These are phyloP conservation scores for Neonectria sp. DNA, from an alignment of 2,329 filamentous ascomycete genomes.

Conservation along the genomic window DNA sequence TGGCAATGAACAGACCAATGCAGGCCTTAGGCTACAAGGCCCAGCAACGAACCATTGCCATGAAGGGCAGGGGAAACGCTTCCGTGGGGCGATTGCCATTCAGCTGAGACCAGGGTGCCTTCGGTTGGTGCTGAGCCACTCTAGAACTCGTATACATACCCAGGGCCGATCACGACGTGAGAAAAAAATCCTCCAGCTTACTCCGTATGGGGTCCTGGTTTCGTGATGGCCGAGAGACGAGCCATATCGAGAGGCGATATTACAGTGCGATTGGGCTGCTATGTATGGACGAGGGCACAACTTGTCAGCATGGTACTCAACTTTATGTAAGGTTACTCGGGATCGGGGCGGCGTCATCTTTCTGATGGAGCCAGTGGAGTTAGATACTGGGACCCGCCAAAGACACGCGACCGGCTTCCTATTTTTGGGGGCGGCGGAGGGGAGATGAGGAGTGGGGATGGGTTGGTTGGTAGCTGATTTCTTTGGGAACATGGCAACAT, in stretches of 20 bases:
- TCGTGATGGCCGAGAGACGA: background rate
- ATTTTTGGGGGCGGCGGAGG: slow-evolving; percentile 42
- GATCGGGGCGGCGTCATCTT: slow-evolving; percentile 5
- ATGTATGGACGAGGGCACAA: background rate
- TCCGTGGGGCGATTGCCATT: background rate
- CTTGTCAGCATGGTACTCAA: background rate
- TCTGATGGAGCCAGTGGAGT: slow-evolving; percentile 15
- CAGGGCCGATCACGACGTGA: background rate
- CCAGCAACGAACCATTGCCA: slow-evolving; percentile 12
- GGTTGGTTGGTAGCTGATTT: slow-evolving; percentile 3
- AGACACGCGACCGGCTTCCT: slow-evolving; percentile 44
- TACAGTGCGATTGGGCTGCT: background rate
- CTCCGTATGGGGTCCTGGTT: background rate
- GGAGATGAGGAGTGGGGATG: slow-evolving; percentile 33
- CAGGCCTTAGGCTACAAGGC: background rate
- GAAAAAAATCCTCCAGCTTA: background rate
- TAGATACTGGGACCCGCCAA: slow-evolving; percentile 1
- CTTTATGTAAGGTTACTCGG: background rate
- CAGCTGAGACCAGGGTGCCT: slow-evolving; percentile 8
- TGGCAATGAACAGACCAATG: too few species aligned
- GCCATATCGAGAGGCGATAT: background rate
- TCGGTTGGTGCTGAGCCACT: slow-evolving; percentile 18
- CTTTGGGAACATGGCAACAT: background rate
- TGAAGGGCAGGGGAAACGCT: slow-evolving; percentile 2
- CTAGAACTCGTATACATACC: background rate